Percentiles rank a stretch among this genome's conserved stretches.
Conservation (phyloP, 371 early-diverging fungal species). For the Apophysomyces sp. region DNA sequence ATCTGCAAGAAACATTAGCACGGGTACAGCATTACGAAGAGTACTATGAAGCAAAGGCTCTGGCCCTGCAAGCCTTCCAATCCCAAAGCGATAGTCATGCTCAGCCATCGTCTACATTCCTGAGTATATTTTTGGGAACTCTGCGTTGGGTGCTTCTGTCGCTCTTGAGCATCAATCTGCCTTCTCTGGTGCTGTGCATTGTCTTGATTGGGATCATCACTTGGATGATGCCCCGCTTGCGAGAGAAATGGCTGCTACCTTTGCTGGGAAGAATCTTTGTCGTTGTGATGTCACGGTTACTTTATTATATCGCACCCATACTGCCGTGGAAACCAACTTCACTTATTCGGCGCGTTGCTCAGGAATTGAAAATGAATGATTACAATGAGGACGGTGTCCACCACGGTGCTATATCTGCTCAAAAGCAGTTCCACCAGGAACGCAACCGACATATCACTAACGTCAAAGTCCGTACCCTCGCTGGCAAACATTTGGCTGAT, state of each 20-base stretch:
- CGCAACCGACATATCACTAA: conserved; percentile 14
- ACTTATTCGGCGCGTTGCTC: conserved; percentile 3
- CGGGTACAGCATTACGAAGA: conserved; percentile 10
- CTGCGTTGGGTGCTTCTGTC: background rate
- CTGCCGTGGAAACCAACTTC: conserved; percentile 8
- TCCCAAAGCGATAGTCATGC: background rate
- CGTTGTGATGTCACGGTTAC: background rate
- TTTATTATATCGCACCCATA: conserved; percentile 5
- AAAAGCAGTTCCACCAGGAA: conserved; percentile 29
- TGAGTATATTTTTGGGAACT: conserved; percentile 1
- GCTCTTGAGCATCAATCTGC: conserved; percentile 23
- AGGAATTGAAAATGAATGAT: conserved; percentile 12
- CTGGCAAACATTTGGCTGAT: conserved; percentile 35
- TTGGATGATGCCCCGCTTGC: conserved; percentile 31
- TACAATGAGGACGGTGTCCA: conserved; percentile 38
- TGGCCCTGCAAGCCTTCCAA: background rate
- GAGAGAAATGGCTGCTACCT: conserved; percentile 28
- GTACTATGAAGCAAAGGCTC: conserved; percentile 7
- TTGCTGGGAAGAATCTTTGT: conserved; percentile 17
- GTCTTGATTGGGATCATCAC: conserved; percentile 24
- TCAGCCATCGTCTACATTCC: conserved; percentile 8
- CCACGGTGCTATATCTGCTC: conserved; percentile 37
- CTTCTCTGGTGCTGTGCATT: conserved; percentile 26
- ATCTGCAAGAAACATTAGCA: background rate
- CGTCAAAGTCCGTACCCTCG: conserved; percentile 28